Base-by-base conservation (phyloP, 305 asterid genomes). In the Fraxinus paxiana region DNA sequence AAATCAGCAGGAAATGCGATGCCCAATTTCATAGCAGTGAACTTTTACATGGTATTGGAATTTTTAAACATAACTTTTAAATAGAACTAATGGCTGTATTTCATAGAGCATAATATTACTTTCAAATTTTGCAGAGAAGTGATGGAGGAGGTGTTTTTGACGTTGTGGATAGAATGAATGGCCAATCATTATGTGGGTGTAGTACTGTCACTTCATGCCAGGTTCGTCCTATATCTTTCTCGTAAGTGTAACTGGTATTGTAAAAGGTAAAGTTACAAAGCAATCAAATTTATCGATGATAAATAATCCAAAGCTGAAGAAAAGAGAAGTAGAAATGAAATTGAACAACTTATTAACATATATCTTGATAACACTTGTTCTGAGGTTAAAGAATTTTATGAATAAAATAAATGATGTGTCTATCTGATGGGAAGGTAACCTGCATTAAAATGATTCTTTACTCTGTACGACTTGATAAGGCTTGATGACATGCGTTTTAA, bases 141-240 rank as follows among this genome's bases (percentile, higher is more conserved):
- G 97, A 94, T 84, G 99, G 99, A 34, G 97, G 98, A 87, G 99
- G 98, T 65, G 95, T 91, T 75, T 92, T 92, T 80, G 94, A 92
- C 86, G 91, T 73, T 82, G 37, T 96, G 84, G 98, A 96, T 90
- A 85, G 89, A 80, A 94, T 96, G 97, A 96, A 96, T 78, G 99
- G 98, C 54, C 96, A 88, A 80, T 79, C 93, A 13, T 87, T 96
- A 77, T 96, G 99, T 48, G 99, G 99, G 75, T 96, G 99, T 80
- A 83, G 82, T 79, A 84, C 92, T 5, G 84, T 94, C 83, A 86
- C 92, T 63, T 92, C 97, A 80, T 96, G 98, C 89, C 93, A 92
- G 99, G 99, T 95, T 80, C 48, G 90, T 86, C 77, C 72, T 71
- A n/a, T 83, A 41, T 67, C 77, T 56, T 76, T 9, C 33, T 31